These are phyloP conservation scores for Prosopis cineraria DNA, from an alignment of 306 rosid genomes.

Conservation along the genomic window DNA sequence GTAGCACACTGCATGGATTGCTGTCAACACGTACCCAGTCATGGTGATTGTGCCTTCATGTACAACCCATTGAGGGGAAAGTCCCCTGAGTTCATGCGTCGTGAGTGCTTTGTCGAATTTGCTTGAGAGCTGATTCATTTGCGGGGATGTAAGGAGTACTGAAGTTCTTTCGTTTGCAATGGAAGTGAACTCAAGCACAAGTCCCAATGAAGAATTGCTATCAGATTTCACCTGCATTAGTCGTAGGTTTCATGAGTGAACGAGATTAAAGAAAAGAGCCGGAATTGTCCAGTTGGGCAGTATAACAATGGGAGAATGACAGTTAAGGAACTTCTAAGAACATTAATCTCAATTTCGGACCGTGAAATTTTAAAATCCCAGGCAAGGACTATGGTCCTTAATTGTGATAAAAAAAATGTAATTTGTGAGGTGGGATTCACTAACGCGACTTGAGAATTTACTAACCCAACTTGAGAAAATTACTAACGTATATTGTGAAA, in stretches of 20 bases:
- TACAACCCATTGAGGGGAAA: slow-evolving; percentile 63
- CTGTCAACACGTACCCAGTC: slow-evolving; percentile 61
- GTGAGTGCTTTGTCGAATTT: slow-evolving; percentile 51
- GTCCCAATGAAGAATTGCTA: slow-evolving; percentile 67
- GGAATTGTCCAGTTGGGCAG: neutral
- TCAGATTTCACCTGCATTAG: slow-evolving; percentile 70
- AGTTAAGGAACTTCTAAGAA: too few relatives aligned
- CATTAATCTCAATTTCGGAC: too few relatives aligned
- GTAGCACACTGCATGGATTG: slow-evolving; percentile 61
- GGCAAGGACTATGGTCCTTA: too few relatives aligned
- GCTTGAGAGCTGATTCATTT: slow-evolving; percentile 35
- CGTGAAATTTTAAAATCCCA: too few relatives aligned
- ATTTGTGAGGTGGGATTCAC: too few relatives aligned
- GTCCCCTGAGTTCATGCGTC: slow-evolving; percentile 38
- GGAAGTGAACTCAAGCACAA: slow-evolving; percentile 63
- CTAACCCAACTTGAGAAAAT: too few relatives aligned
- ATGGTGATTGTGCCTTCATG: slow-evolving; percentile 51
- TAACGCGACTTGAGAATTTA: too few relatives aligned
- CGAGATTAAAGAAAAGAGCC: slow-evolving; percentile 14
- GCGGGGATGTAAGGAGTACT: slow-evolving; percentile 51
- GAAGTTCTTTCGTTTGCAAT: slow-evolving; percentile 35
- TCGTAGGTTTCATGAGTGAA: slow-evolving; percentile 27
- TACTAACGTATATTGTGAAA: too few relatives aligned
- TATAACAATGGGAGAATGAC: neutral
- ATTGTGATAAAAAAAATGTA: too few relatives aligned